Conservation (phyloP, 306 rosid genomes). For the Spatholobus suberectus region DNA sequence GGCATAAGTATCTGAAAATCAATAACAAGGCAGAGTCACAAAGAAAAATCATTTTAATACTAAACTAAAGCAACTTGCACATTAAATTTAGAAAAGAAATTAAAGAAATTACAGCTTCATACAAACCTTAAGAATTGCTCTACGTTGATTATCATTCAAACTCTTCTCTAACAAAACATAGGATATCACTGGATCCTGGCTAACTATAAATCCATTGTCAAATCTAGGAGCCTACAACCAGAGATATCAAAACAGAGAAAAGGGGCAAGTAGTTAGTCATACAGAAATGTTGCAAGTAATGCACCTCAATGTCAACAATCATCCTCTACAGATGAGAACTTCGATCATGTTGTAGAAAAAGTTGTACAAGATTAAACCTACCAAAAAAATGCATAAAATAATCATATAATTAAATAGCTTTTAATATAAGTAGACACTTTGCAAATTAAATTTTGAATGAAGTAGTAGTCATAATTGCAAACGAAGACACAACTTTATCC, state of each 20-base stretch:
- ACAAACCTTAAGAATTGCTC: constrained; percentile 87
- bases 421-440: background rate
- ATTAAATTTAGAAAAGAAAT: constrained; percentile 14
- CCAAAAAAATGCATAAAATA: constrained; percentile 42
- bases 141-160: constrained; percentile 89
- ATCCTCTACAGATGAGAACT: constrained; percentile 76
- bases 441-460: constrained; percentile 30
- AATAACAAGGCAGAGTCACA: constrained; percentile 23
- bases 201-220: constrained; percentile 77
- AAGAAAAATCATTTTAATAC: constrained; percentile 30
- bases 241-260: constrained; percentile 27
- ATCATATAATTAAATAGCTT: constrained; percentile 28
- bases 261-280: constrained; percentile 22
- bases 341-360: constrained; percentile 68
- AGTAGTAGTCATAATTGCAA: constrained; percentile 59
- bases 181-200: constrained; percentile 95
- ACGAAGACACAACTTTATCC: constrained; percentile 76
- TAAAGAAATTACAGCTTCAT: constrained; percentile 33
- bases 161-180: constrained; percentile 79
- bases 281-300: constrained; percentile 26
- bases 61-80: constrained; percentile 32
- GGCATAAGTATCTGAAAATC: constrained; percentile 81
- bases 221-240: constrained; percentile 85
- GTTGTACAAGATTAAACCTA: constrained; percentile 88
- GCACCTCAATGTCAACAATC: constrained; percentile 90